phyloP scores from a whole-genome alignment of 31 red algal genomes.

The Endocladia muricata region DNA sequence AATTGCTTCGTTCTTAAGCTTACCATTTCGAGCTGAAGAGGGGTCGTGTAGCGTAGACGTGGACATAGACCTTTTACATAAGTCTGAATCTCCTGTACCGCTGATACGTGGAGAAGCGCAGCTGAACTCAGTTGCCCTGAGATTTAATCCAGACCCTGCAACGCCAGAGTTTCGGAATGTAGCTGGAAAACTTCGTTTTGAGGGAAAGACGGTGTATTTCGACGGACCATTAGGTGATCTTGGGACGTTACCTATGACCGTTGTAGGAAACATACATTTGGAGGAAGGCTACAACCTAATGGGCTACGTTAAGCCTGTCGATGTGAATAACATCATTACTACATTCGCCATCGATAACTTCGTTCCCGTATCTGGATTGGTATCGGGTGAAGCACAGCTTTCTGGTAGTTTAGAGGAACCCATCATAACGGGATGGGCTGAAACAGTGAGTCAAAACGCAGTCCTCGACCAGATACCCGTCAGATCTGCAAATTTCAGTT shows the following conservation, averaged over 20 bases:
- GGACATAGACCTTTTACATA: slow-evolving; percentile 53
- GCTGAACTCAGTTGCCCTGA: slow-evolving; percentile 47
- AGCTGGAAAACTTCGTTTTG: slow-evolving; percentile 64
- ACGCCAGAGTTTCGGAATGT: slow-evolving; percentile 62
- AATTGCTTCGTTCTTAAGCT: slow-evolving; percentile 50
- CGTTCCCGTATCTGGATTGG: slow-evolving; percentile 45
- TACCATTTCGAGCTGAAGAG: slow-evolving; percentile 69
- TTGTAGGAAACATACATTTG: slow-evolving; percentile 73
- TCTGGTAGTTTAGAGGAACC: slow-evolving; percentile 64
- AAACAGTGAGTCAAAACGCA: slow-evolving; percentile 21
- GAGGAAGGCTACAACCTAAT: slow-evolving; percentile 69
- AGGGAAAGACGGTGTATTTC: slow-evolving; percentile 58
- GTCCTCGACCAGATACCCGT: slow-evolving; percentile 52
- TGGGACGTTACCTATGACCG: slow-evolving; percentile 74
- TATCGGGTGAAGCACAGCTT: slow-evolving; percentile 62
- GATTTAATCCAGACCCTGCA: slow-evolving; percentile 73
- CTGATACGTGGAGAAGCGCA: slow-evolving; percentile 56
- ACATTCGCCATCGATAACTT: slow-evolving; percentile 73
- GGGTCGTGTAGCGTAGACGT: slow-evolving; percentile 38
- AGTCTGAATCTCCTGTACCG: slow-evolving; percentile 46
- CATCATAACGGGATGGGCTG: slow-evolving; percentile 45
- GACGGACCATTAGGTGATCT: slow-evolving; percentile 57
- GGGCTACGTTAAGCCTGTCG: slow-evolving; percentile 53
- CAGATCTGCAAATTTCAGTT: slow-evolving; percentile 18
- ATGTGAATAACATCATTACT: slow-evolving; percentile 66